Conservation (phyloP, 208 protist species). For the Phytomonas sp. region DNA sequence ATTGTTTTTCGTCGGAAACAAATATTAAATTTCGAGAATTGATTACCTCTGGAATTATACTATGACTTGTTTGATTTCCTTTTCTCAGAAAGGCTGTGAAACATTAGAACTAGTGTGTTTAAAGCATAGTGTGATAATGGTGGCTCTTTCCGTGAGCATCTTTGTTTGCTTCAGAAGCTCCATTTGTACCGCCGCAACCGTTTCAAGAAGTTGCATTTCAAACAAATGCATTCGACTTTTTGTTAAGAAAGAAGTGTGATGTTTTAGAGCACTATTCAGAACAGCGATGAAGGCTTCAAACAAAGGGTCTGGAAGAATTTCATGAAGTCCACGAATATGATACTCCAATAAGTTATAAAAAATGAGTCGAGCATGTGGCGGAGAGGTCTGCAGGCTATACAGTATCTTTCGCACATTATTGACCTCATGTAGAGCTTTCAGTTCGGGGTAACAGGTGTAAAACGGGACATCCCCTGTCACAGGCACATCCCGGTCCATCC, state of each 20-base stretch:
- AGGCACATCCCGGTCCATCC: background rate
- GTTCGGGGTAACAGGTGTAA: constrained; percentile 41
- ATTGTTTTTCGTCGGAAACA: background rate
- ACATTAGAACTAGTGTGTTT: constrained; percentile 26
- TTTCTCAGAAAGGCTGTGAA: constrained; percentile 1
- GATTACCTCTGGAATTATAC: constrained; percentile 13
- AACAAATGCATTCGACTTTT: constrained; percentile 14
- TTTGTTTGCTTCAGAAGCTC: constrained; percentile 38
- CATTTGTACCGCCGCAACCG: constrained; percentile 31
- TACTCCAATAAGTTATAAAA: constrained; percentile 19
- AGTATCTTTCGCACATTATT: constrained; percentile 40
- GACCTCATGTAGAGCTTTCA: constrained; percentile 32
- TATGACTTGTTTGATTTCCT: constrained; percentile 13
- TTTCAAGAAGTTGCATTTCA: constrained; percentile 33
- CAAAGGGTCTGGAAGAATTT: constrained; percentile 55
- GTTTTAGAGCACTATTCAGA: constrained; percentile 8
- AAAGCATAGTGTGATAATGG: constrained; percentile 32
- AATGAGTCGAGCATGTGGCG: constrained; percentile 14
- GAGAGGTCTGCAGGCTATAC: constrained; percentile 35
- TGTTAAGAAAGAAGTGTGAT: background rate
- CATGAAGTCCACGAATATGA: constrained; percentile 24
- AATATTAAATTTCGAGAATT: background rate
- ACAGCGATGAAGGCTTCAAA: constrained; percentile 37
- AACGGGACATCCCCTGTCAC: background rate
- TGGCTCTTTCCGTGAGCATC: constrained; percentile 28